phyloP scores from a whole-genome alignment of 768 basidiomycete genomes.

The Trametes sanguinea region DNA sequence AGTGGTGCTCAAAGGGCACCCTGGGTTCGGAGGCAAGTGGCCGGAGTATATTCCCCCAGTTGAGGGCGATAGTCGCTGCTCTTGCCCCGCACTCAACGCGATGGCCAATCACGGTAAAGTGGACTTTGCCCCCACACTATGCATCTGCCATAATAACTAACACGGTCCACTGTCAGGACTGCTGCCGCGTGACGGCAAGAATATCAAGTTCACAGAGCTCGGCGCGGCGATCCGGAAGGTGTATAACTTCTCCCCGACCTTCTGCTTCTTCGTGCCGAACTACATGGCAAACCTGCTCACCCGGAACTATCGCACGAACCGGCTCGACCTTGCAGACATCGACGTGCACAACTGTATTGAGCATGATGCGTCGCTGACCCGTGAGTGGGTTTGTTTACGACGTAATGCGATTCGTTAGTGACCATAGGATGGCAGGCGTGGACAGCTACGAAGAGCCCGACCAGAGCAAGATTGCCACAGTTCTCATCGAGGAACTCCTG shows the following conservation, averaged over 20 bases:
- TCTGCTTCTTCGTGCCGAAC: slow-evolving; percentile 67
- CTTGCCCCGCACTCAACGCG: slow-evolving; percentile 77
- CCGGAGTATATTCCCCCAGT: slow-evolving; percentile 61
- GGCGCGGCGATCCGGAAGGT: slow-evolving; percentile 47
- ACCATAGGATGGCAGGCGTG: slow-evolving; percentile 43
- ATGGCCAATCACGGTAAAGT: slow-evolving; percentile 78
- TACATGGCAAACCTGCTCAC: slow-evolving; percentile 59
- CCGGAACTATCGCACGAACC: slow-evolving; percentile 56
- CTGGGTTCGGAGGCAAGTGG: slow-evolving; percentile 65
- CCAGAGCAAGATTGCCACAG: slow-evolving; percentile 52
- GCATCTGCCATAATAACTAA: neutral
- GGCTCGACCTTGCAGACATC: slow-evolving; percentile 66
- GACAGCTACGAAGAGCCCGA: slow-evolving; percentile 50
- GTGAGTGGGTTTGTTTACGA: slow-evolving; percentile 39
- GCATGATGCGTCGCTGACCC: slow-evolving; percentile 63
- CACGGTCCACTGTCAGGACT: neutral
- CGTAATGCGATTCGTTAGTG: neutral
- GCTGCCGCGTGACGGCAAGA: slow-evolving; percentile 49
- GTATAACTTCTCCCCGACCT: slow-evolving; percentile 71
- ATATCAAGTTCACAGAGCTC: slow-evolving; percentile 62
- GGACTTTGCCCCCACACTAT: neutral
- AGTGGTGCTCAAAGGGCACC: slow-evolving; percentile 27
- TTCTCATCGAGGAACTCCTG: slow-evolving; percentile 57
- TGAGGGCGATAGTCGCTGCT: slow-evolving; percentile 67
- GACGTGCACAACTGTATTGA: slow-evolving; percentile 77